phyloP scores from a whole-genome alignment of 768 basidiomycete genomes.

The Pleurotus pulmonarius region DNA sequence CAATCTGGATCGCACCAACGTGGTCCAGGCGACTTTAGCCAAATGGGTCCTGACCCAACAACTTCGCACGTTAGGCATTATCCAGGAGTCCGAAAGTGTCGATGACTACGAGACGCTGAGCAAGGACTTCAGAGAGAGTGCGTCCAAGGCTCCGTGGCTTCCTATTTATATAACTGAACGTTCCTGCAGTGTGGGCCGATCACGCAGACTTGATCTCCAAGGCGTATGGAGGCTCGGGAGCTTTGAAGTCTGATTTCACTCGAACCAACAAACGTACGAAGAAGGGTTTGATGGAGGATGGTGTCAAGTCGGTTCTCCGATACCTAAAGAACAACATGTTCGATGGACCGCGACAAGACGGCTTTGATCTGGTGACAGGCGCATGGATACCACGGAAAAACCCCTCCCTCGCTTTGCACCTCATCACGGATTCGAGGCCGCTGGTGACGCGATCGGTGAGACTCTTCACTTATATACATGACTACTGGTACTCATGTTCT shows the following conservation, averaged over 20 bases:
- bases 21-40: conserved; percentile 88
- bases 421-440: conserved; percentile 79
- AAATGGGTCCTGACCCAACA: conserved; percentile 82
- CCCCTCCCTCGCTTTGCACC: conserved; percentile 62
- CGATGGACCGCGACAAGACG: conserved; percentile 91
- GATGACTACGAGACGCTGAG: conserved; percentile 82
- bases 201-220: conserved; percentile 88
- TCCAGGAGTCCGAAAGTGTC: conserved; percentile 66
- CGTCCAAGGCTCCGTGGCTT: conserved; percentile 22
- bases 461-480: conserved; percentile 13
- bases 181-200: conserved; percentile 86
- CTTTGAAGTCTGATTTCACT: conserved; percentile 95
- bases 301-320: conserved; percentile 75
- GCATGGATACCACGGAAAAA: conserved; percentile 82
- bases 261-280: conserved; percentile 86
- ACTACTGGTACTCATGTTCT: not conserved
- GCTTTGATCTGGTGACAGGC: conserved; percentile 92
- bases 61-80: conserved; percentile 66
- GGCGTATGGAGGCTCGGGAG: conserved; percentile 94
- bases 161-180: not conserved
- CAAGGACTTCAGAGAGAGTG: conserved; percentile 84
- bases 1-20: conserved; percentile 93
- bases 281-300: conserved; percentile 80
- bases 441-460: conserved; percentile 78
- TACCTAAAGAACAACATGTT: conserved; percentile 97